Percentiles rank a stretch among this genome's conserved stretches.
These are phyloP conservation scores for Diaporthe caulivora DNA, from an alignment of 2,329 filamentous ascomycete genomes.

Conservation along the genomic window DNA sequence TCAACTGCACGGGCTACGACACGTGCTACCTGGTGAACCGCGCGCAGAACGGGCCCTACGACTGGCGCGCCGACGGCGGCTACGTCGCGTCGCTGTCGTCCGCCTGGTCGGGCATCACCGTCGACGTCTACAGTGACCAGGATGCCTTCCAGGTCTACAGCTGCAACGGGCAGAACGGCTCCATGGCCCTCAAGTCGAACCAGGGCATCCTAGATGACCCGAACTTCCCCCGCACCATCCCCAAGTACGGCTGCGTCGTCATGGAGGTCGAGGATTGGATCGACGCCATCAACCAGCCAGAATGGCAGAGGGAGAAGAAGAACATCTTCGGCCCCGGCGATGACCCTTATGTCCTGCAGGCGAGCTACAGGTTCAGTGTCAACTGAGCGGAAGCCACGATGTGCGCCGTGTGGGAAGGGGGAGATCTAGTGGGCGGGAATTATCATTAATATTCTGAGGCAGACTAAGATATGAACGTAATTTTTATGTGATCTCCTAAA, in stretches of 20 bases:
- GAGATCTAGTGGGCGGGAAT: neutral
- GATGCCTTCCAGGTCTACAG: conserved; percentile 90
- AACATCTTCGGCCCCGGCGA: conserved; percentile 72
- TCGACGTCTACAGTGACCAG: conserved; percentile 88
- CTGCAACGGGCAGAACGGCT: conserved; percentile 82
- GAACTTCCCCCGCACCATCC: conserved; percentile 71
- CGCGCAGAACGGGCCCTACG: conserved; percentile 64
- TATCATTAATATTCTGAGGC: conserved; percentile 23
- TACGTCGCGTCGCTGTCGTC: conserved; percentile 78
- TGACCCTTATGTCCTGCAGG: conserved; percentile 72
- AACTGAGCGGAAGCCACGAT: conserved; percentile 46
- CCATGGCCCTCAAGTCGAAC: conserved; percentile 75
- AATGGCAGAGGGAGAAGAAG: conserved; percentile 79
- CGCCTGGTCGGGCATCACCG: conserved; percentile 82
- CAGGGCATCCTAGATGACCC: conserved; percentile 72
- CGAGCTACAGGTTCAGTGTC: conserved; percentile 71
- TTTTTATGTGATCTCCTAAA: neutral
- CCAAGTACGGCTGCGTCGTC: conserved; percentile 86
- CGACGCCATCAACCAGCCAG: conserved; percentile 90
- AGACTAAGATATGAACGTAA: neutral
- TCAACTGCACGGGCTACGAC: conserved; percentile 85
- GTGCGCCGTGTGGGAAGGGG: neutral
- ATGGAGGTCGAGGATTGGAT: conserved; percentile 96
- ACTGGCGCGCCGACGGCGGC: conserved; percentile 70
- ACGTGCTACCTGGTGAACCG: conserved; percentile 79